Conservation (phyloP, 2,329 filamentous ascomycete species). For the Akanthomyces dipterigenus region DNA sequence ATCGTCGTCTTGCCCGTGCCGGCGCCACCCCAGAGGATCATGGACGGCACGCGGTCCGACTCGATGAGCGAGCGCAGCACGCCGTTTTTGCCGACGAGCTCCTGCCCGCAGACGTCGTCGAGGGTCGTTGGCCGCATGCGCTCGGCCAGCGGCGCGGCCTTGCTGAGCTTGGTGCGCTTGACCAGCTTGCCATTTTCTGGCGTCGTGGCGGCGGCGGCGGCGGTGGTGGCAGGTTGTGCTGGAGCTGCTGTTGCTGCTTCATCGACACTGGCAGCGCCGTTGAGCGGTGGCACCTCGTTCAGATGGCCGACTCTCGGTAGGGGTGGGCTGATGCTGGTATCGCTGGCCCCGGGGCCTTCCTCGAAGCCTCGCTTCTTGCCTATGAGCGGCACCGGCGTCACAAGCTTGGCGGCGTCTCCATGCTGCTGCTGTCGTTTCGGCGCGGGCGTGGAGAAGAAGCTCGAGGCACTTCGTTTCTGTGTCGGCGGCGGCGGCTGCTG, state of each 20-base stretch:
- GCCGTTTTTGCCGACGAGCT: slow-evolving; percentile 79
- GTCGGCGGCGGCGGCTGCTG: slow-evolving; percentile 24
- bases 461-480: slow-evolving; percentile 49
- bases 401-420: slow-evolving; percentile 23
- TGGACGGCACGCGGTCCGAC: slow-evolving; percentile 77
- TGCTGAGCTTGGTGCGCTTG: slow-evolving; percentile 64
- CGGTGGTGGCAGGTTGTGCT: slow-evolving; percentile 6
- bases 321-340: slow-evolving; percentile 12
- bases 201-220: not conserved
- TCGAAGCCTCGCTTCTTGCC: slow-evolving; percentile 48
- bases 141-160: slow-evolving; percentile 80
- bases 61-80: slow-evolving; percentile 83
- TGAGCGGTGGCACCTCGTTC: not conserved
- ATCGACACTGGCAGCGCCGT: slow-evolving; percentile 5
- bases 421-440: slow-evolving; percentile 49
- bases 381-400: slow-evolving; percentile 26
- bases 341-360: slow-evolving; percentile 40
- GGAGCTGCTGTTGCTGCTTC: not conserved
- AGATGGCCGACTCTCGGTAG: not conserved
- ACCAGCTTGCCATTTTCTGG: slow-evolving; percentile 32
- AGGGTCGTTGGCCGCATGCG: slow-evolving; percentile 82
- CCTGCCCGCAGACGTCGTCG: slow-evolving; percentile 85
- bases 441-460: slow-evolving; percentile 56
- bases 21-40: slow-evolving; percentile 86
- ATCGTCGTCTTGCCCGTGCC: slow-evolving; percentile 89